phyloP scores from a whole-genome alignment of 139 green algal genomes.

The Nannochloris sp. region DNA sequence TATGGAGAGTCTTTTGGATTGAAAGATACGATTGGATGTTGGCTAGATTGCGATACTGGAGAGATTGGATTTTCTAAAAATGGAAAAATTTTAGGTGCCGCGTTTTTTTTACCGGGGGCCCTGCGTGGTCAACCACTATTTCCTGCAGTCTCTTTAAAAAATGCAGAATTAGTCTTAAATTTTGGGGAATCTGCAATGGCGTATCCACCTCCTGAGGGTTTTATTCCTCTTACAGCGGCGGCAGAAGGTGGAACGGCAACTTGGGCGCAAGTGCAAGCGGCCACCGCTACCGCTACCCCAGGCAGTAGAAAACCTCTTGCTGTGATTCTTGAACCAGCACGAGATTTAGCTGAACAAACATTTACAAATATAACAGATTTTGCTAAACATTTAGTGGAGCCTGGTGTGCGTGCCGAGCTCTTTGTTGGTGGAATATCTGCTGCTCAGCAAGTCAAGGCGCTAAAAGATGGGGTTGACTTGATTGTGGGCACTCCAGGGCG shows the following conservation, averaged over 20 bases:
- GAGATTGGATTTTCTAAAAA: constrained; percentile 58
- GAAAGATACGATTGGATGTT: constrained; percentile 56
- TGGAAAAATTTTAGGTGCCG: constrained; percentile 41
- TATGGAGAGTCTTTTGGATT: constrained; percentile 61
- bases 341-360: constrained; percentile 82
- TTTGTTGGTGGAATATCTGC: constrained; percentile 56
- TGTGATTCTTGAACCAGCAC: constrained; percentile 69
- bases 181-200: constrained; percentile 40
- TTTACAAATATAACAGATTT: constrained; percentile 45
- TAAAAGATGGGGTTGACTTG: constrained; percentile 61
- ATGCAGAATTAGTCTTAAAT: constrained; percentile 65
- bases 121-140: constrained; percentile 47
- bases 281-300: neutral
- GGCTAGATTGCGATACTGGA: constrained; percentile 37
- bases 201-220: constrained; percentile 10
- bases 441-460: constrained; percentile 18
- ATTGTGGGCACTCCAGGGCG: constrained; percentile 65
- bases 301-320: constrained; percentile 41
- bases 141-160: constrained; percentile 70
- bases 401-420: constrained; percentile 38
- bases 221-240: constrained; percentile 20
- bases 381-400: constrained; percentile 37
- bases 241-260: constrained; percentile 2
- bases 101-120: constrained; percentile 43
- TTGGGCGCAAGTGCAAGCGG: neutral